phyloP scores from a whole-genome alignment of 2,329 filamentous ascomycete species.

The Blastomyces silverae region DNA sequence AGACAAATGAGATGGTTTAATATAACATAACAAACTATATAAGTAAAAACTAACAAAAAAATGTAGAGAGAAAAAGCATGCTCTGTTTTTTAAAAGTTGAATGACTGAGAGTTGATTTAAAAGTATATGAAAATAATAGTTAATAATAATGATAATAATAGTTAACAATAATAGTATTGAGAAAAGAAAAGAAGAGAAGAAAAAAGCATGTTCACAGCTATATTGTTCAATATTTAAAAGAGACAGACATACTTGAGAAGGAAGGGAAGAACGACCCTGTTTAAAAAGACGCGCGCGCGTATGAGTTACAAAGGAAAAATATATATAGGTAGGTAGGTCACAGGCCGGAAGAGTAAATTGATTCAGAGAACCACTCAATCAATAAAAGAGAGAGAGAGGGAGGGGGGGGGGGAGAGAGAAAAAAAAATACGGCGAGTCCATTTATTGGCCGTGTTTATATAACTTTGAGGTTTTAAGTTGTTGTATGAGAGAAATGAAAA shows the following conservation, averaged over 20 bases:
- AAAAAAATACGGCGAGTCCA: background rate
- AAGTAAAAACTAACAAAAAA: background rate
- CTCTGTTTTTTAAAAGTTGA: too few relatives aligned
- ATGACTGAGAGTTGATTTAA: background rate
- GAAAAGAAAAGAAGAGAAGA: background rate
- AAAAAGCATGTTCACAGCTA: slow-evolving; percentile 1
- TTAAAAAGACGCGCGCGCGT: background rate
- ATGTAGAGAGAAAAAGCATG: too few relatives aligned
- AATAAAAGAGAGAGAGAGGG: background rate
- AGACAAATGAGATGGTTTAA: background rate
- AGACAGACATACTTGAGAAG: background rate
- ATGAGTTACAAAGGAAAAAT: background rate
- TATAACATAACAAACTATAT: too few relatives aligned
- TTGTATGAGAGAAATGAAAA: background rate
- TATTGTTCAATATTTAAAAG: background rate
- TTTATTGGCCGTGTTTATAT: background rate
- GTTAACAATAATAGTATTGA: background rate
- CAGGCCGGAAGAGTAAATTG: background rate
- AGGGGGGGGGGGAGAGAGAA: too few relatives aligned
- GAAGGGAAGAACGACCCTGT: background rate
- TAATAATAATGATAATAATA: background rate
- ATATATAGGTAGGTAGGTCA: background rate
- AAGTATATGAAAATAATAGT: background rate
- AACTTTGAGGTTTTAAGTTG: background rate
- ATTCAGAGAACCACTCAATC: background rate